Conservation (phyloP, 495 filamentous ascomycete species). For the Hypomontagnella monticulosa region DNA sequence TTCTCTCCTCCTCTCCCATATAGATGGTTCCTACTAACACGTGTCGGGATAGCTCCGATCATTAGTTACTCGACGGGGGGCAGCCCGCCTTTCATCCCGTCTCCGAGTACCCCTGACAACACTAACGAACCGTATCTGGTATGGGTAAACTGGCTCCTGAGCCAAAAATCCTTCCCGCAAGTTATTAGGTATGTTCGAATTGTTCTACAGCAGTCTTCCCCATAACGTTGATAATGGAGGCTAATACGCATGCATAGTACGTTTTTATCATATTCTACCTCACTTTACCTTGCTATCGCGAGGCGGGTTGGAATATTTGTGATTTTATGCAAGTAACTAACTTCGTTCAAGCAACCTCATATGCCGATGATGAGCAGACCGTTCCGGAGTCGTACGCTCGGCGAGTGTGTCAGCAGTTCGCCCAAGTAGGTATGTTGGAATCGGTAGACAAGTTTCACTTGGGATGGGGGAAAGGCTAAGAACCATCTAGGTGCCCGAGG, state of each 20-base stretch:
- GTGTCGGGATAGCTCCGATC: slow-evolving; percentile 43
- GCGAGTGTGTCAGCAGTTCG: slow-evolving; percentile 73
- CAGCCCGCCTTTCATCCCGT: slow-evolving; percentile 48
- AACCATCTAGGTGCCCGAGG: slow-evolving; percentile 81
- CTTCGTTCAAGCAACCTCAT: slow-evolving; percentile 65
- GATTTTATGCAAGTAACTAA: slow-evolving; percentile 5
- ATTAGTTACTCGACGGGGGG: slow-evolving; percentile 57
- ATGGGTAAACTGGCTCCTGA: slow-evolving; percentile 67
- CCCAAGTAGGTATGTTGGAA: no score
- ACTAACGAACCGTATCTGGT: slow-evolving; percentile 83
- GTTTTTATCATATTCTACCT: slow-evolving; percentile 7
- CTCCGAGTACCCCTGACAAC: slow-evolving; percentile 52
- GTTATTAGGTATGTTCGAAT: slow-evolving; percentile 61
- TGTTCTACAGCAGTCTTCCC: no score
- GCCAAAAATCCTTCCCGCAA: slow-evolving; percentile 67
- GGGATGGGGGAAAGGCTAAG: no score
- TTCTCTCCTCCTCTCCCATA: no score
- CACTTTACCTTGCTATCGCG: background rate
- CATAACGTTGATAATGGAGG: background rate
- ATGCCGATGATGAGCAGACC: slow-evolving; percentile 83
- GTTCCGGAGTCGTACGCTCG: slow-evolving; percentile 73
- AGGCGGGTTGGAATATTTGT: background rate
- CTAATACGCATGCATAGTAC: slow-evolving; percentile 29
- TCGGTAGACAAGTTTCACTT: no score
- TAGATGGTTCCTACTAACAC: background rate